A percentile compares a stretch with the other conserved stretches of the same genome.
These are phyloP conservation scores for Anethum foeniculum DNA, from an alignment of 140 eudicot species.

Conservation along the genomic window DNA sequence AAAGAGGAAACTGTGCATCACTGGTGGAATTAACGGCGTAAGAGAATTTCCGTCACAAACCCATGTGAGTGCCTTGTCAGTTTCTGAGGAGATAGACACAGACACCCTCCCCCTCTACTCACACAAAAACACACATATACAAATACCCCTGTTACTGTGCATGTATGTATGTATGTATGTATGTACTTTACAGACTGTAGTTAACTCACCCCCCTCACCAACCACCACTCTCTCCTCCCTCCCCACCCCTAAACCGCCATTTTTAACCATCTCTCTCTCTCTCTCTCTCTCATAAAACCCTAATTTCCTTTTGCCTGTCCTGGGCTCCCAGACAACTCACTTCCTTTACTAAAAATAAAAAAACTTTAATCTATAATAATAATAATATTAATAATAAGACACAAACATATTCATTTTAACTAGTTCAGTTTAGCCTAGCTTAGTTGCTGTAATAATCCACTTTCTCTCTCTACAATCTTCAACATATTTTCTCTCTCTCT, in stretches of 20 bases:
- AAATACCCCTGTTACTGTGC: neutral
- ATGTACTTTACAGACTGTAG: conserved; percentile 14
- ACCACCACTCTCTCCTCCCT: neutral
- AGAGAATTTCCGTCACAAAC: conserved; percentile 9
- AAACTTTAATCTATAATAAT: neutral
- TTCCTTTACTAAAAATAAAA: neutral
- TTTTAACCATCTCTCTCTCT: conserved; percentile 1
- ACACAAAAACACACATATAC: no score
- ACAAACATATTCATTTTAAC: neutral
- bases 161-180: conserved; percentile 7
- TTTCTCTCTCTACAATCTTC: neutral
- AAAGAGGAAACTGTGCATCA: neutral
- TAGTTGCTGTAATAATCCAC: neutral
- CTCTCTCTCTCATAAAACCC: neutral
- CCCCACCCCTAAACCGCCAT: conserved; percentile 2
- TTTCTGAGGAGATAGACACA: neutral
- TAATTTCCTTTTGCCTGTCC: neutral
- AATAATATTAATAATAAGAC: no score
- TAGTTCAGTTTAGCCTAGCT: neutral
- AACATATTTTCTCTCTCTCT: neutral
- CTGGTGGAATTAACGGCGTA: conserved; percentile 7
- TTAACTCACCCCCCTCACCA: conserved; percentile 12
- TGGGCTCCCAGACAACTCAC: neutral
- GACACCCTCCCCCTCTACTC: no score
- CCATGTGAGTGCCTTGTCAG: conserved; percentile 8